These are phyloP conservation scores for Aspergillus carlsbadensis DNA, from an alignment of 495 filamentous ascomycete genomes.

Conservation along the genomic window DNA sequence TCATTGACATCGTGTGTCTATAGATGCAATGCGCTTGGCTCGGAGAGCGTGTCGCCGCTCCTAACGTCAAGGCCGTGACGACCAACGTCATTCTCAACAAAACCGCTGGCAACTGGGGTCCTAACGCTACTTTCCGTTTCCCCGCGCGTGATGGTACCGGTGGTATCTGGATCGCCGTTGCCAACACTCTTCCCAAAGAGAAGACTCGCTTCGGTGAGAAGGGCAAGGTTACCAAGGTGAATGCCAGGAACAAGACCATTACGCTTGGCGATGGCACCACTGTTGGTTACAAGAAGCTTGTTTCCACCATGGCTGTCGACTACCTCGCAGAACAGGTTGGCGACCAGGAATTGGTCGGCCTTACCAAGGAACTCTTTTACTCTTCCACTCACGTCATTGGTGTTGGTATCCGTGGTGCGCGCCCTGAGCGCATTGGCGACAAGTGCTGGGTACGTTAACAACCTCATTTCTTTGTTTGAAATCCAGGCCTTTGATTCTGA, in stretches of 20 bases:
- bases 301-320: slow-evolving; percentile 97
- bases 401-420: slow-evolving; percentile 86
- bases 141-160: slow-evolving; percentile 93
- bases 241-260: slow-evolving; percentile 68
- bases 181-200: slow-evolving; percentile 87
- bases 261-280: slow-evolving; percentile 81
- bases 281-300: slow-evolving; percentile 87
- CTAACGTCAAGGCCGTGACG: slow-evolving; percentile 92
- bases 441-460: slow-evolving; percentile 84
- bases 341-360: slow-evolving; percentile 74
- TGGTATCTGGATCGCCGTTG: slow-evolving; percentile 98
- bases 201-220: slow-evolving; percentile 87
- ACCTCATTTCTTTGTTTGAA: neutral
- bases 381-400: slow-evolving; percentile 97
- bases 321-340: slow-evolving; percentile 82
- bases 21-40: slow-evolving; percentile 99
- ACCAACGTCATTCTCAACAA: slow-evolving; percentile 95
- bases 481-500: neutral
- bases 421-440: slow-evolving; percentile 96
- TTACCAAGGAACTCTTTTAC: slow-evolving; percentile 94
- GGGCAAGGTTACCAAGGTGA: slow-evolving; percentile 61
- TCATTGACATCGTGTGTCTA: slow-evolving; percentile 3
- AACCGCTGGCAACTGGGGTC: slow-evolving; percentile 96
- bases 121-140: slow-evolving; percentile 98
- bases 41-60: slow-evolving; percentile 96